Evolutionary conservation across 2,329 filamentous ascomycete species (phyloP), one percentile per base, ranked within the genome.

Genomic region (Aquanectria penicillioides): DNA sequence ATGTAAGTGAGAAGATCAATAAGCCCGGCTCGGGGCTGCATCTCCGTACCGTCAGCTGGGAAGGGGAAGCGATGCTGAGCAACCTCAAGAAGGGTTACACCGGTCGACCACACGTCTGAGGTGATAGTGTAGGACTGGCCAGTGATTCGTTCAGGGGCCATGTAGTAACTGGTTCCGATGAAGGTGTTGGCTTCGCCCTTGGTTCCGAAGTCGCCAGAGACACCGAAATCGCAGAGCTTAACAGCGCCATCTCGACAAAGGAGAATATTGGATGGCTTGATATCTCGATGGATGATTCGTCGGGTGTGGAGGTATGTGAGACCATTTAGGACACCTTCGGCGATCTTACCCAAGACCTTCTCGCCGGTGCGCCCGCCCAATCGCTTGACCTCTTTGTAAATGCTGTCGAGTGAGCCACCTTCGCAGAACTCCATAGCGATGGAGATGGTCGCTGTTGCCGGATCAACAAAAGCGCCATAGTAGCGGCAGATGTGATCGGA

Each of bases 381-480:
- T 68, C 95, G 93, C 81, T 97, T 97, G 29, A 99, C 94, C 78
- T 99, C 95, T 66, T 92, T 92, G 81, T 99, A 99, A 65, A 99
- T 95, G 73, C 92, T 95, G 79, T 99, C 94, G 17, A 99, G 85
- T 41, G 93, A 97, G 50, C 95, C 95, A 57, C 95, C 95, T 77
- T 98, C 95, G 74, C 95, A 99, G 71, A 97, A 98, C 75, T 99
- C 95, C 95, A 99, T 99, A 56, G 93, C 94, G 72, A 99, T 99
- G 43, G 93, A 97, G 67, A 99, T 98, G 43, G 94, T 98, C 47
- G 94, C 93, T 9, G 93, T 96, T n/a, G 93, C 90, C 57, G 95
- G 91, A 73, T 99, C 94, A 74, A 96, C 92, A 74, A 98, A 99
- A 34, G 94, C 94, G 63, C 95, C 95, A 71, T 97, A 99, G 79